A percentile compares a stretch with the other conserved stretches of the same genome.
Evolutionary conservation across 805 yeast genomes (phyloP).

Genomic region (Candida adriatica): DNA sequence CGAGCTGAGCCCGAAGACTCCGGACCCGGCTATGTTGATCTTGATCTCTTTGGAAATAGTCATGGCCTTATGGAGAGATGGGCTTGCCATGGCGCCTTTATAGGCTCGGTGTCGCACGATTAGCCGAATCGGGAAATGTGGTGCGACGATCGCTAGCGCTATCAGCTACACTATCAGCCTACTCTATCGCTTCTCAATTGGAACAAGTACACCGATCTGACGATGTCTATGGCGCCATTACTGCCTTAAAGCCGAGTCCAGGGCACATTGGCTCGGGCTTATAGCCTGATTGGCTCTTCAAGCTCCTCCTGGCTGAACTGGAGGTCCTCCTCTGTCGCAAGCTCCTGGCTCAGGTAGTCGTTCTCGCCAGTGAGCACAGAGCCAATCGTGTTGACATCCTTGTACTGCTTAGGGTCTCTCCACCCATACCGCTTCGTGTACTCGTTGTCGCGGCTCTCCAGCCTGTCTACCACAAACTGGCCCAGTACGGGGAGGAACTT

Average conservation of each 20-base stretch:
- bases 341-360: slow-evolving; percentile 28
- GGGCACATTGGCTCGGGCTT: no score
- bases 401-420: slow-evolving; percentile 24
- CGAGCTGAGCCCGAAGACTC: slow-evolving; percentile 46
- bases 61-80: no score
- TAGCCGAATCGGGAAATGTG: no score
- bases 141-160: no score
- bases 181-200: no score
- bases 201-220: no score
- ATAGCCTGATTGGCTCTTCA: no score
- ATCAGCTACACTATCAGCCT: no score
- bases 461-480: slow-evolving; percentile 24
- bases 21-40: slow-evolving; percentile 45
- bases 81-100: no score
- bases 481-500: slow-evolving; percentile 30
- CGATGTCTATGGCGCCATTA: no score
- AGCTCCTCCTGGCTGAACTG: slow-evolving; percentile 10
- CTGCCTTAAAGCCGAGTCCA: no score
- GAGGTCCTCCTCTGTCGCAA: slow-evolving; percentile 17
- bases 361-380: slow-evolving; percentile 8
- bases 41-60: slow-evolving; percentile 12
- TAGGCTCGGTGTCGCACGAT: no score
- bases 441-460: slow-evolving; percentile 28
- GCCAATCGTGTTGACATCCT: slow-evolving; percentile 23
- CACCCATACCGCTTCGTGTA: slow-evolving; percentile 28